Conservation (phyloP, 2,329 filamentous ascomycete species). For the Periconia digitata region DNA sequence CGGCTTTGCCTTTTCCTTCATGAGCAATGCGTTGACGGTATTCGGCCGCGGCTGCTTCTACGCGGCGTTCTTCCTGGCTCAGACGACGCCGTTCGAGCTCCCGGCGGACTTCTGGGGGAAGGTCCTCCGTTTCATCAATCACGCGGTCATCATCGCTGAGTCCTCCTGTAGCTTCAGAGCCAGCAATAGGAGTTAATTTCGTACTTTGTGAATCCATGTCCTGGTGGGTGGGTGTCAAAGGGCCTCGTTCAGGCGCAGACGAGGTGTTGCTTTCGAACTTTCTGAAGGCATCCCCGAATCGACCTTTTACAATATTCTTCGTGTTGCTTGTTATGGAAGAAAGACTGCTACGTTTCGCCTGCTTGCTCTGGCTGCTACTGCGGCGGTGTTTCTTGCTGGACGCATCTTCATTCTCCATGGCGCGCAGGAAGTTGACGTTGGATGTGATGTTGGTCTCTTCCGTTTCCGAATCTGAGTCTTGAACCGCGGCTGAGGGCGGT, state of each 20-base stretch:
- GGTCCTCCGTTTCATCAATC: constrained; percentile 66
- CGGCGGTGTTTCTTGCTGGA: constrained; percentile 58
- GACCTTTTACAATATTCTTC: constrained; percentile 81
- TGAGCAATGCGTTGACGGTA: constrained; percentile 76
- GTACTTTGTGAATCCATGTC: constrained; percentile 22
- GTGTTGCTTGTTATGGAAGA: constrained; percentile 69
- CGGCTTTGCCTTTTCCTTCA: constrained; percentile 52
- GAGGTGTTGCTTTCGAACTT: constrained; percentile 69
- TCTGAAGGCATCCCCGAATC: constrained; percentile 92
- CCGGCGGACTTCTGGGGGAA: constrained; percentile 84
- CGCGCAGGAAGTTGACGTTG: constrained; percentile 80
- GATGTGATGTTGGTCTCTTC: constrained; percentile 72
- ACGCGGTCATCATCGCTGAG: constrained; percentile 67
- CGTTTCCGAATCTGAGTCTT: constrained; percentile 45
- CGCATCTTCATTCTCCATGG: constrained; percentile 65
- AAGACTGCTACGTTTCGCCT: constrained; percentile 73
- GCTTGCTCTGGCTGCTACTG: constrained; percentile 60
- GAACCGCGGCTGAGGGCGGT: constrained; percentile 30
- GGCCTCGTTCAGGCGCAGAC: constrained; percentile 25
- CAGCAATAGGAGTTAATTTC: constrained; percentile 66
- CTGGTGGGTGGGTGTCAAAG: constrained; percentile 29
- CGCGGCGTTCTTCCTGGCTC: constrained; percentile 84
- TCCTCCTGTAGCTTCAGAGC: constrained; percentile 72
- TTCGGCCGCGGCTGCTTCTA: constrained; percentile 84
- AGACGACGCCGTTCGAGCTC: constrained; percentile 83